Conservation (phyloP, 768 basidiomycete species). For the Boletales sp. region DNA sequence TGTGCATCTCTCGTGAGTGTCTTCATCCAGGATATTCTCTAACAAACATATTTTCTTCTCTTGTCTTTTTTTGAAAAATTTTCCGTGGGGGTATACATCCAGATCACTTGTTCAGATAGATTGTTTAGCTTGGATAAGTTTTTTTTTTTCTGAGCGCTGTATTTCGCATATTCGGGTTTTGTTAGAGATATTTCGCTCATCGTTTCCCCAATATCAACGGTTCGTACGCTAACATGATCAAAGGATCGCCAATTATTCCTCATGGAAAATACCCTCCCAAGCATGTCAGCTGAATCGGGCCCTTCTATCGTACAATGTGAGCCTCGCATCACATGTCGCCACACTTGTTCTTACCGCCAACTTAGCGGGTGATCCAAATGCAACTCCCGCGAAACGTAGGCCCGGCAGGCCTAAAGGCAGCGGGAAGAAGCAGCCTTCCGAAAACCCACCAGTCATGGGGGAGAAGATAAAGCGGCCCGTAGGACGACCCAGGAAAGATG, state of each 20-base stretch:
- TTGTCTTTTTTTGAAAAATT: slow-evolving; percentile 14
- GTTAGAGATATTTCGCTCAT: slow-evolving; percentile 27
- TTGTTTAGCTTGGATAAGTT: slow-evolving; percentile 33
- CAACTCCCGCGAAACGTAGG: slow-evolving; percentile 52
- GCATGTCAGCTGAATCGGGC: slow-evolving; percentile 24
- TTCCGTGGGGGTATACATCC: slow-evolving; percentile 7
- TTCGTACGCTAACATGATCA: slow-evolving; percentile 22
- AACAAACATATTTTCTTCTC: not conserved
- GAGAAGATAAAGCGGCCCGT: slow-evolving; percentile 74
- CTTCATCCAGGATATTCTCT: slow-evolving; percentile 10
- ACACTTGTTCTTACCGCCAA: slow-evolving; percentile 5
- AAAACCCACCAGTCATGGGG: slow-evolving; percentile 34
- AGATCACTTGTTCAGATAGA: slow-evolving; percentile 26
- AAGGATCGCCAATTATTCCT: slow-evolving; percentile 13
- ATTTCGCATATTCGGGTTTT: slow-evolving; percentile 34
- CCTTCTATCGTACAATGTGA: slow-evolving; percentile 26
- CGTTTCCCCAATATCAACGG: slow-evolving; percentile 18
- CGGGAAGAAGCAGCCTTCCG: slow-evolving; percentile 59
- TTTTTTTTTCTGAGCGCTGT: slow-evolving; percentile 25
- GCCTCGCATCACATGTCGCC: not conserved
- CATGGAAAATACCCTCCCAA: slow-evolving; percentile 28
- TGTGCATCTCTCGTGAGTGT: slow-evolving; percentile 24
- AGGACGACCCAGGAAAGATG: slow-evolving; percentile 78
- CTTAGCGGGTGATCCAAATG: slow-evolving; percentile 25
- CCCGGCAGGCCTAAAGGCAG: slow-evolving; percentile 80